Conservation (phyloP, 805 yeast genomes). For the Monosporozyma siamensis region DNA sequence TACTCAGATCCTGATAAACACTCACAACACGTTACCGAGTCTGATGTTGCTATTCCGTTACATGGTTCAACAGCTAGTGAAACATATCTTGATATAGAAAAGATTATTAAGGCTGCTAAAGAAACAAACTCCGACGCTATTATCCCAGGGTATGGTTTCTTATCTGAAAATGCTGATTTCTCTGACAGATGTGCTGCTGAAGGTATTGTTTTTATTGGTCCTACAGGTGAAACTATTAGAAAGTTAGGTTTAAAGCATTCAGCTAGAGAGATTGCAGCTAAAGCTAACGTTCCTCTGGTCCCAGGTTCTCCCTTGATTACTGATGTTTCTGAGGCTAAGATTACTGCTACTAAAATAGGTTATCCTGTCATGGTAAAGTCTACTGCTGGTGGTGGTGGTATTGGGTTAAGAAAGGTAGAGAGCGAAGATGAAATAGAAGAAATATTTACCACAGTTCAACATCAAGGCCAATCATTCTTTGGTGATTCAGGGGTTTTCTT, state of each 20-base stretch:
- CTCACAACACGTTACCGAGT: constrained; percentile 74
- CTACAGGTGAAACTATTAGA: constrained; percentile 87
- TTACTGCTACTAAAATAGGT: constrained; percentile 61
- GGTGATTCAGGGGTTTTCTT: constrained; percentile 94
- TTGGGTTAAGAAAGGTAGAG: constrained; percentile 91
- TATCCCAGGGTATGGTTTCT: constrained; percentile 94
- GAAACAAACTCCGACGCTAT: constrained; percentile 84
- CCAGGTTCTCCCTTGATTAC: constrained; percentile 90
- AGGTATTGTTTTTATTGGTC: constrained; percentile 92
- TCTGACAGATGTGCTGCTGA: constrained; percentile 78
- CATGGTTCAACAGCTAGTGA: constrained; percentile 82
- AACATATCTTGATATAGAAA: constrained; percentile 78
- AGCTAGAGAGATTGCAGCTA: constrained; percentile 85
- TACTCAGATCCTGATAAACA: constrained; percentile 87
- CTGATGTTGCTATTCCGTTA: constrained; percentile 74
- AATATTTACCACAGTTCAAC: constrained; percentile 84
- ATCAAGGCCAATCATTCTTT: constrained; percentile 86
- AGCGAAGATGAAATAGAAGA: constrained; percentile 68
- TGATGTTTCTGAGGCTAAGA: constrained; percentile 62
- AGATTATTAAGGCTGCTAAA: constrained; percentile 79
- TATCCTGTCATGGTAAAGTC: constrained; percentile 95
- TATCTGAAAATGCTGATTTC: constrained; percentile 93
- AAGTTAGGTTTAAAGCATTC: constrained; percentile 91
- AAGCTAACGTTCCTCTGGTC: constrained; percentile 90
- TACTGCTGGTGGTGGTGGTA: constrained; percentile 99